These are phyloP conservation scores for Athelia psychrophila DNA, from an alignment of 1,284 basidiomycete genomes.

Conservation along the genomic window DNA sequence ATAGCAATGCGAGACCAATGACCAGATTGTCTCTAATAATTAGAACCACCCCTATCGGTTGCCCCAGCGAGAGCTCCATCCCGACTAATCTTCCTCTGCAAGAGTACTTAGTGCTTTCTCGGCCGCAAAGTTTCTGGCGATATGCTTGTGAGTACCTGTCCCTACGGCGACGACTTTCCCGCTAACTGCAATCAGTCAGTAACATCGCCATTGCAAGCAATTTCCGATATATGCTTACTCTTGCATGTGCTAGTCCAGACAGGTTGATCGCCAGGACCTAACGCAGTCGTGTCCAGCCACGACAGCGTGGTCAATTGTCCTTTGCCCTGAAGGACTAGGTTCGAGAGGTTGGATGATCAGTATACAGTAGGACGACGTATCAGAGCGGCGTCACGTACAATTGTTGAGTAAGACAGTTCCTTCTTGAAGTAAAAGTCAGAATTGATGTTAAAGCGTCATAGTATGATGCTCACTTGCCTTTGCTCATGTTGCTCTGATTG, in stretches of 20 bases:
- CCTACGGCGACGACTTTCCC: constrained; percentile 25
- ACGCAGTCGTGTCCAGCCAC: neutral
- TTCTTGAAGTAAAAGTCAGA: neutral
- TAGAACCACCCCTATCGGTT: too few species aligned
- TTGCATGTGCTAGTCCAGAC: neutral
- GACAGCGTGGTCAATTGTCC: neutral
- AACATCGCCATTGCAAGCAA: neutral
- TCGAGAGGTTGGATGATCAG: neutral
- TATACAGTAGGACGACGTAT: neutral
- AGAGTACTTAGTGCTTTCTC: constrained; percentile 40
- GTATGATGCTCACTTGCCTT: neutral
- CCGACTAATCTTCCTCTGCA: constrained; percentile 15
- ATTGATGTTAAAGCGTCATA: neutral
- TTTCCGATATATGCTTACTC: neutral
- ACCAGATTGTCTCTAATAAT: too few species aligned
- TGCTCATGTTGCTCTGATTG: neutral
- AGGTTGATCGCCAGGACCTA: neutral
- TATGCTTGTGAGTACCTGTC: constrained; percentile 46
- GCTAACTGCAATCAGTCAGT: neutral
- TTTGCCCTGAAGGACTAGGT: neutral
- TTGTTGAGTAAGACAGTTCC: constrained; percentile 1
- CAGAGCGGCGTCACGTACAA: neutral
- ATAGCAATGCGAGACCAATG: too few species aligned
- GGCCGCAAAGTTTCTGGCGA: constrained; percentile 54
- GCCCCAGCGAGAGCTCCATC: neutral